phyloP scores from a whole-genome alignment of 768 basidiomycete species.

The Podaxis pistillaris region DNA sequence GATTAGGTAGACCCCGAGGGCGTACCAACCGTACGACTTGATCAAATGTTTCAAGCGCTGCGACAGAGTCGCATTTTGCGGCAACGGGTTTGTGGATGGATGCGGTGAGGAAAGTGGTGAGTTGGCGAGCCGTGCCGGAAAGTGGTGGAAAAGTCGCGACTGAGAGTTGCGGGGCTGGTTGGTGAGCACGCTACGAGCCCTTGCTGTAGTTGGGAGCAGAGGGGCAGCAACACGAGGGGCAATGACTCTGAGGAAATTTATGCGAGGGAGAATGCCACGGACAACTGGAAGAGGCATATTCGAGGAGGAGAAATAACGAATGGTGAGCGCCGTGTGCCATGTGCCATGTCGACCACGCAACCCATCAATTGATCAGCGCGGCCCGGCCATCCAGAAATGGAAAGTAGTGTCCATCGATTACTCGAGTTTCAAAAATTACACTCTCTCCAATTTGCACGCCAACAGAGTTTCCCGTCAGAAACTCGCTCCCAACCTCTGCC shows the following conservation, averaged over 20 bases:
- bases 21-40: constrained; percentile 94
- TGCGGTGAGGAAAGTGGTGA: constrained; percentile 15
- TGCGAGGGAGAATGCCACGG: constrained; percentile 31
- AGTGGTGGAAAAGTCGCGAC: constrained; percentile 12
- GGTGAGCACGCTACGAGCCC: constrained; percentile 7
- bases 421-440: neutral
- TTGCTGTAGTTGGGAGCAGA: constrained; percentile 14
- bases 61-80: constrained; percentile 56
- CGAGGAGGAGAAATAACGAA: neutral
- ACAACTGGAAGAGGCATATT: constrained; percentile 5
- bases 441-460: neutral
- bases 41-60: constrained; percentile 79
- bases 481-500: constrained; percentile 9
- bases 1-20: constrained; percentile 83
- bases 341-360: neutral
- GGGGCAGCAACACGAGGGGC: constrained; percentile 17
- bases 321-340: neutral
- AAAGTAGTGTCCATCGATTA: constrained; percentile 7
- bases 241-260: constrained; percentile 27
- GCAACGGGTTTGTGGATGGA: constrained; percentile 27
- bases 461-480: constrained; percentile 6
- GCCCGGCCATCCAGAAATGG: neutral
- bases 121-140: constrained; percentile 16
- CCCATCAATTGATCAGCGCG: constrained; percentile 6
- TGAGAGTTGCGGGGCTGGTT: constrained; percentile 12